Evolutionary conservation across 345 rosid species (phyloP).

Genomic region (Hibiscus tridactylites): DNA sequence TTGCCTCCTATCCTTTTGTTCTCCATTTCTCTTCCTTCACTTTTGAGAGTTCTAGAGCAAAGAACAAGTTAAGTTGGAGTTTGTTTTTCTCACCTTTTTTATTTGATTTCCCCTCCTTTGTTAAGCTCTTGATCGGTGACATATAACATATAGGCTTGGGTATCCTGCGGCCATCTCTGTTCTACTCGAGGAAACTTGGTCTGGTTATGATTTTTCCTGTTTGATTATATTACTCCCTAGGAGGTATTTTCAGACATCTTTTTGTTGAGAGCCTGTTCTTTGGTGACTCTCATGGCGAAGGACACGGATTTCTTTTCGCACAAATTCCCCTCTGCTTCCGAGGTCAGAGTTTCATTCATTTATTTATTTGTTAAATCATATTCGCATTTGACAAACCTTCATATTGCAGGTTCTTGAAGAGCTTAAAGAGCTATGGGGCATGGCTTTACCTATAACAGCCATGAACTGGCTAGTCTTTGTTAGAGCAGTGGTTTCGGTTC

Average conservation of each 20-base stretch:
- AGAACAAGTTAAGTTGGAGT: neutral
- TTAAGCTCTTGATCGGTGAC: neutral
- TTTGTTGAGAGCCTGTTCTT: neutral
- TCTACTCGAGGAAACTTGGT: neutral
- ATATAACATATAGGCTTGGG: neutral
- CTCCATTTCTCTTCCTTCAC: neutral
- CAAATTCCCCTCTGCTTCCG: constrained; percentile 39
- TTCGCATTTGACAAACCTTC: neutral
- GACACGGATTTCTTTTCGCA: constrained; percentile 39
- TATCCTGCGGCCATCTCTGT: neutral
- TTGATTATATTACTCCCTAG: neutral
- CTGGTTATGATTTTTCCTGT: neutral
- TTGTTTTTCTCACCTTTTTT: neutral
- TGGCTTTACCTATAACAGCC: constrained; percentile 88
- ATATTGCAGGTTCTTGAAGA: constrained; percentile 59
- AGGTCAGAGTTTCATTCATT: constrained; percentile 25
- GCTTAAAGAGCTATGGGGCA: constrained; percentile 72
- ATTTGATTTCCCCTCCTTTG: neutral
- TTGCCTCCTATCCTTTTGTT: neutral
- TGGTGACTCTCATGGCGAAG: constrained; percentile 34
- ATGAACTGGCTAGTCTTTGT: constrained; percentile 77
- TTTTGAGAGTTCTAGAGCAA: neutral
- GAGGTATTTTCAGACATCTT: neutral
- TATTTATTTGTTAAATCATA: neutral
- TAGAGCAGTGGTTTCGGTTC: constrained; percentile 73